These are phyloP conservation scores for Colletotrichum simmondsii DNA, from an alignment of 2,329 filamentous ascomycete genomes.

Conservation along the genomic window DNA sequence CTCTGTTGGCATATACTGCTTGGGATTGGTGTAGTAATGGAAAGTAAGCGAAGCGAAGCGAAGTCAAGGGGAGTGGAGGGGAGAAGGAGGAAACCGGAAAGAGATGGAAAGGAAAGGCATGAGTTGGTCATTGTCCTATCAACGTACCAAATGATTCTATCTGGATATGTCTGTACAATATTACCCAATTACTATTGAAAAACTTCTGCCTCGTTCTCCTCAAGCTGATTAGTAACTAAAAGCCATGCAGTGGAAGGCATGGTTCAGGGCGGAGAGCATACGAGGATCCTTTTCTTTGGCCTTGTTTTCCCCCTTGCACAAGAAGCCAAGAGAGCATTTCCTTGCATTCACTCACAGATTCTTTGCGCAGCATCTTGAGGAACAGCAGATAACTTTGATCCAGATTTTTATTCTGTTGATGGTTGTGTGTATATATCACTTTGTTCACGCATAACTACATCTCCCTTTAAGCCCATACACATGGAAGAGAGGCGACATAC, in stretches of 20 bases:
- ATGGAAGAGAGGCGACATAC: not conserved
- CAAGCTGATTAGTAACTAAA: not conserved
- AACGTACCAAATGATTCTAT: not conserved
- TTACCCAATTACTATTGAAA: not conserved
- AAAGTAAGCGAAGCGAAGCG: not conserved
- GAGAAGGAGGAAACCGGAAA: too few relatives aligned
- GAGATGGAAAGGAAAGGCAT: too few relatives aligned
- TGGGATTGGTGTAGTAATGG: not conserved
- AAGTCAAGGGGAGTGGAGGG: not conserved
- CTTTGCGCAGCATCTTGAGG: not conserved
- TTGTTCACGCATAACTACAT: not conserved
- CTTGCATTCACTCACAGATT: not conserved
- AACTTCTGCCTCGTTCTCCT: not conserved
- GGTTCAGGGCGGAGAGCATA: too few relatives aligned
- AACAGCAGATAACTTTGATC: not conserved
- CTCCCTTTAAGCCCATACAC: not conserved
- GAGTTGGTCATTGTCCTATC: not conserved
- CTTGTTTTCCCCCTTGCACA: not conserved
- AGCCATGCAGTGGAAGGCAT: not conserved
- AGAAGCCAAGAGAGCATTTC: not conserved
- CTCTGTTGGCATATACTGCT: not conserved
- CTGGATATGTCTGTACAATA: conserved; percentile 6
- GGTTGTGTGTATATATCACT: not conserved
- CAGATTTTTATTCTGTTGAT: not conserved
- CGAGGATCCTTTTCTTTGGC: too few relatives aligned